Base-by-base conservation (phyloP, 306 rosid species). In the Phaseolus lunatus region DNA sequence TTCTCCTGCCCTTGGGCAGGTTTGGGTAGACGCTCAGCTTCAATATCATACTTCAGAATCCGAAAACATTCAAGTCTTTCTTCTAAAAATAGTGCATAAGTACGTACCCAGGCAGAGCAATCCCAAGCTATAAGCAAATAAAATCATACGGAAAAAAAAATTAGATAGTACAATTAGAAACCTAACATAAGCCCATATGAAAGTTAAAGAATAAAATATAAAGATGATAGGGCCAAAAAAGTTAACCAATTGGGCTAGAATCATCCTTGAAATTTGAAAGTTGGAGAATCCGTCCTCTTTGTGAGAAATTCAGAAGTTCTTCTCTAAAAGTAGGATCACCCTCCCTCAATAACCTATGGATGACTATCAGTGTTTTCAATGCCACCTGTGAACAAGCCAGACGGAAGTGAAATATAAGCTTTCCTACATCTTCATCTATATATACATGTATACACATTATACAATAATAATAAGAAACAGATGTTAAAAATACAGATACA, bases 21-120 rank as follows among this genome's bases (percentile, higher is more conserved):
- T 88, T 91, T 88, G 81, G 98, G 97, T 71, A 96, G 82, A 79
- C 98, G 96, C 80, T 89, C 97, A 49, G 99, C 93, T 87, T 96
- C 99, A 81, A 92, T 92, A 72, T 96, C 99, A 92, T 96, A 96
- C 85, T 88, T 92, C 73, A 96, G 77, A 84, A 91, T 78, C 81
- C 92, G 90, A 76, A 91, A 96, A 82, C 99, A 92, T 88, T 92
- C 99, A 35, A 96, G 98, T 48, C 98, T 94, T 78, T 96, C 99
- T 88, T 96, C 99, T 89, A 96, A 86, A 92, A 92, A 96, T 81
- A 92, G 84, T 33, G 98, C 98, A 87, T 96, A 96, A 12, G 99
- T 92, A 31, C 99, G 98, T 67, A 96, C 98, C 99, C 99, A 96
- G 11, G 90, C 98, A 82, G 99, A 92, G 92, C 99, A 96, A 86